Percentiles rank a stretch among this genome's conserved stretches.
Conservation (phyloP, 78 protist genomes). For the Anaeramoeba flamelloides region DNA sequence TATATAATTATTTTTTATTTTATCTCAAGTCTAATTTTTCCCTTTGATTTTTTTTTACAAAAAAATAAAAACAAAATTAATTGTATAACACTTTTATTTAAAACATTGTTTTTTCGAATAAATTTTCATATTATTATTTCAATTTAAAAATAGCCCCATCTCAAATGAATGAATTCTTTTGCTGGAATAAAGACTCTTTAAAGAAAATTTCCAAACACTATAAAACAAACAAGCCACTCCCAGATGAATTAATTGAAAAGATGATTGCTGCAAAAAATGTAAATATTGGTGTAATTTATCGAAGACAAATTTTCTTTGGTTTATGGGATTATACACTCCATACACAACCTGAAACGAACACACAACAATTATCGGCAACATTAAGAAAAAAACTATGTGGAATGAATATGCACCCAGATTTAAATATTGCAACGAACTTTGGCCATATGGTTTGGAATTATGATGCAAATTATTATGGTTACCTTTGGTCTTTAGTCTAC, state of each 20-base stretch:
- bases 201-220: slow-evolving; percentile 26
- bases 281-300: slow-evolving; percentile 3
- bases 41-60: too few relatives aligned
- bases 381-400: background rate
- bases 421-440: slow-evolving; percentile 20
- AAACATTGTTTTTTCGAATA: too few relatives aligned
- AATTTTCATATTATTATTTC: too few relatives aligned
- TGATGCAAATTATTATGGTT: slow-evolving; percentile 51
- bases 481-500: slow-evolving; percentile 19
- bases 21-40: too few relatives aligned
- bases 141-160: too few relatives aligned
- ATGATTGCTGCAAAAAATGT: slow-evolving; percentile 13
- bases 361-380: background rate
- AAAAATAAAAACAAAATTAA: too few relatives aligned
- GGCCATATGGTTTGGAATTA: slow-evolving; percentile 37
- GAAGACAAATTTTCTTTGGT: background rate
- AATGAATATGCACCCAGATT: slow-evolving; percentile 13
- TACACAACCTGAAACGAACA: background rate
- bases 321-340: slow-evolving; percentile 3
- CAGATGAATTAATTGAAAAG: slow-evolving; percentile 17
- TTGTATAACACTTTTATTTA: too few relatives aligned
- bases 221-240: slow-evolving; percentile 27
- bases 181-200: slow-evolving; percentile 34
- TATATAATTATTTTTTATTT: too few relatives aligned
- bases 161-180: slow-evolving; percentile 52